Evolutionary conservation across 164 flowering plant genomes (phyloP).

Genomic region (Warburgia ugandensis): DNA sequence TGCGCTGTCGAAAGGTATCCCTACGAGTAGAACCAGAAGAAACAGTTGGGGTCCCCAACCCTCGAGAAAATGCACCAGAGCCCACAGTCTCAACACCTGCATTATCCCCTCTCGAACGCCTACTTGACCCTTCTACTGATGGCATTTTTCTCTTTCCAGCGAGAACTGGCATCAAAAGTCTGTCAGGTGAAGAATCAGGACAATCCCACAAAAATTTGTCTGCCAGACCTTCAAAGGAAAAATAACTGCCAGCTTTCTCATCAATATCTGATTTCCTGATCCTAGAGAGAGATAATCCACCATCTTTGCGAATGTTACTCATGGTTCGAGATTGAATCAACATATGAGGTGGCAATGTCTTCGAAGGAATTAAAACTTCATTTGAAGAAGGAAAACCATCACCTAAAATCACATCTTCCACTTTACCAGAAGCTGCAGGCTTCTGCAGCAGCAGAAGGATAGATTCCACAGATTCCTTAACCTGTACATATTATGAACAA

Average conservation of each 20-base stretch:
- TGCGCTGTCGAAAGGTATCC: constrained; percentile 86
- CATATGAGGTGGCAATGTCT: constrained; percentile 22
- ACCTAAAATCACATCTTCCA: constrained; percentile 25
- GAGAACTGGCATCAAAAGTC: constrained; percentile 40
- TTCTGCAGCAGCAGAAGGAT: constrained; percentile 49
- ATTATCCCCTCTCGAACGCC: constrained; percentile 71
- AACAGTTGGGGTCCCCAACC: constrained; percentile 33
- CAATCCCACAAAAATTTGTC: constrained; percentile 87
- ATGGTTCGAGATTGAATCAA: constrained; percentile 13
- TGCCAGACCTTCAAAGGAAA: constrained; percentile 38
- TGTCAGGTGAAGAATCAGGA: constrained; percentile 83
- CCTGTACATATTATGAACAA: constrained; percentile 30
- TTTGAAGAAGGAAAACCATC: constrained; percentile 15
- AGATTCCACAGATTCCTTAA: constrained; percentile 35
- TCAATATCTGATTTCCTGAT: constrained; percentile 20
- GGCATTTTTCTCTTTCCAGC: constrained; percentile 59
- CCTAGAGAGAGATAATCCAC: constrained; percentile 11
- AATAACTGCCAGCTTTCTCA: constrained; percentile 34
- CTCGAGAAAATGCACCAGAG: constrained; percentile 49
- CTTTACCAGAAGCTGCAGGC: constrained; percentile 26
- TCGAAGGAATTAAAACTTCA: constrained; percentile 26
- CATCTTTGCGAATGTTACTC: constrained; percentile 9
- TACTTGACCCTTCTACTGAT: constrained; percentile 51
- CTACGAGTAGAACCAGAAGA: constrained; percentile 69
- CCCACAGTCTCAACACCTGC: constrained; percentile 35